A percentile compares a stretch with the other conserved stretches of the same genome.
phyloP scores from a whole-genome alignment of 352 stramenopile genomes.

The Phytopythium aichiense region DNA sequence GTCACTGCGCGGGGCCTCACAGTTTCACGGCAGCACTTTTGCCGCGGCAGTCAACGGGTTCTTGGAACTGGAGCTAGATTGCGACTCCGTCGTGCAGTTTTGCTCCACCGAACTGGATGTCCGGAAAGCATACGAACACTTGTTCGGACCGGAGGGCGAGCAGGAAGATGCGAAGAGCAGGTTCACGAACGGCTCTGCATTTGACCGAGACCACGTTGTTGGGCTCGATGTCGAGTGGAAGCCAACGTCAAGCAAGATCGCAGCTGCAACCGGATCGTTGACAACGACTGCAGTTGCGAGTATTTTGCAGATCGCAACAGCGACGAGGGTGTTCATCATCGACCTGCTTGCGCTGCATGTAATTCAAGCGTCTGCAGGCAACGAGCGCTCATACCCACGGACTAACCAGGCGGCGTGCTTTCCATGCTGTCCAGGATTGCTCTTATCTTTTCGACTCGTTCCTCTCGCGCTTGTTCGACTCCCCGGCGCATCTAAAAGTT shows the following conservation, averaged over 20 bases:
- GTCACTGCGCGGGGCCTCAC: neutral
- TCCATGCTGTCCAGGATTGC: conserved; percentile 24
- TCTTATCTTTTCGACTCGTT: conserved; percentile 47
- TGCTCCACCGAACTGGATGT: conserved; percentile 35
- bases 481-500: conserved; percentile 35
- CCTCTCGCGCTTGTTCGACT: conserved; percentile 33
- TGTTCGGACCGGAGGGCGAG: conserved; percentile 11
- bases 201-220: conserved; percentile 20
- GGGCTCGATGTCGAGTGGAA: conserved; percentile 76
- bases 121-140: conserved; percentile 21
- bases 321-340: conserved; percentile 46
- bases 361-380: conserved; percentile 9
- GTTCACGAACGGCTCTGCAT: neutral
- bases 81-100: conserved; percentile 24
- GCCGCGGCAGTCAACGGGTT: conserved; percentile 26
- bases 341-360: conserved; percentile 57
- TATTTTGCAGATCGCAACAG: conserved; percentile 58
- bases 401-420: neutral
- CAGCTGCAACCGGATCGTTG: conserved; percentile 16
- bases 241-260: conserved; percentile 38
- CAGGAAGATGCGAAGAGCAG: neutral
- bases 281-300: conserved; percentile 38
- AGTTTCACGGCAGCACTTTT: conserved; percentile 7
- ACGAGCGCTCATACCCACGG: neutral
- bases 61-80: conserved; percentile 24